Evolutionary conservation across 106 monocot genomes (phyloP), one percentile per base, ranked within the genome.

Genomic region (Platanthera zijinensis): DNA sequence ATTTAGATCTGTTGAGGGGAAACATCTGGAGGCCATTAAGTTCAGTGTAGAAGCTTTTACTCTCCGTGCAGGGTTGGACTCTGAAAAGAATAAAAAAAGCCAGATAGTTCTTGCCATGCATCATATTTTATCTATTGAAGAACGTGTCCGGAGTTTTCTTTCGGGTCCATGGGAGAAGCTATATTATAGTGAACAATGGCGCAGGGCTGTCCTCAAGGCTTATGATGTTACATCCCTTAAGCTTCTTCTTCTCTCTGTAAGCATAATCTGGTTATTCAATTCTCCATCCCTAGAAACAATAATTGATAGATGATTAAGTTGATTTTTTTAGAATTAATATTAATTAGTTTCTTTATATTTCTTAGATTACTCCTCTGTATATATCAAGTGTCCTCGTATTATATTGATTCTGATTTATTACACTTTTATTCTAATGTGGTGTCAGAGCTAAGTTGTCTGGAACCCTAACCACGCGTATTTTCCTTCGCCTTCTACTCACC

Each of bases 81-180:
- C 83, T 77, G 81, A 74, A 72, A 84, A 85, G 52, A 86, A 79
- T 14, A 84, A 74, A 78, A 87, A 83, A 75, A 84, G 79, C 57
- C 94, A 99, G 49, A 79, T 99, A 25, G 15, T 59, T 52, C 81
- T 71, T 73, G 92, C 82, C 8, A 75, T 80, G 12, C 87, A 85
- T 50, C 72, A 82, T 80, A 77, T 94, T 48, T 84, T 99, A 78
- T 84, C 71, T 8, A 88, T 99, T 64, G 99, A 99, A 79, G 83
- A 86, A 68, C 84, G 80, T 53, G 14, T 88, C 32, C 76, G 85
- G 68, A 83, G 89, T 48, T 79, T 99, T 78, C 73, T 99, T 30
- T 90, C 82, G 75, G 99, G 99, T 78, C 90, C 88, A 22, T 99
- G 99, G 99, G 82, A 90, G 75, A 86, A 94, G 81, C 88, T 86